Evolutionary conservation across 208 protist genomes (phyloP).

Genomic region (Novymonas esmeraldas): DNA sequence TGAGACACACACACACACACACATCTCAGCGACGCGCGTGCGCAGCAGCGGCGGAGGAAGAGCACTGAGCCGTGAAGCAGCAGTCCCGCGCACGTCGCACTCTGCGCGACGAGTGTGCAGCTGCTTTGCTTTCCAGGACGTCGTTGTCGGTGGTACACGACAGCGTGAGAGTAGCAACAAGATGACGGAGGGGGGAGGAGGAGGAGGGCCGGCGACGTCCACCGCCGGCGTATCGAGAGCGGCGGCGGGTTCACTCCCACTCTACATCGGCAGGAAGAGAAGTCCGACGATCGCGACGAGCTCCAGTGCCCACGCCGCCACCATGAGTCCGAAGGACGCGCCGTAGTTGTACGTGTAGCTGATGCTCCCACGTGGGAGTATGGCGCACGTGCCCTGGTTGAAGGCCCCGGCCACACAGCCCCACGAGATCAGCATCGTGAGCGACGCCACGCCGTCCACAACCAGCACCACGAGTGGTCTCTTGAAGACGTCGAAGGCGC

Average conservation of each 20-base stretch:
- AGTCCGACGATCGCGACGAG: constrained; percentile 32
- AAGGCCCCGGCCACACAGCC: constrained; percentile 36
- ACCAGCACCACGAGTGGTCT: constrained; percentile 28
- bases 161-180: too few relatives aligned
- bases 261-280: constrained; percentile 37
- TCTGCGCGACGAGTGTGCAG: too few relatives aligned
- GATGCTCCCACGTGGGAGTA: constrained; percentile 21
- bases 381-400: constrained; percentile 35
- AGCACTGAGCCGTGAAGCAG: too few relatives aligned
- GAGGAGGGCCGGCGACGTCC: background rate
- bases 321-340: constrained; percentile 42
- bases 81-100: too few relatives aligned
- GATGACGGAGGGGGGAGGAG: background rate
- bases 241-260: background rate
- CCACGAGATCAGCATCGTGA: constrained; percentile 46
- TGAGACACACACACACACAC: too few relatives aligned
- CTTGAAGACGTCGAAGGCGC: constrained; percentile 29
- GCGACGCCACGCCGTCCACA: constrained; percentile 30
- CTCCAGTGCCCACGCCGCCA: constrained; percentile 46
- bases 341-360: constrained; percentile 33
- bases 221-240: too few relatives aligned
- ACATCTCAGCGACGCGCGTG: too few relatives aligned
- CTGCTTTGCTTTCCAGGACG: too few relatives aligned
- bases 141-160: too few relatives aligned
- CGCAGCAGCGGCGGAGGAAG: too few relatives aligned